Conservation (phyloP, 352 stramenopile species). For the Globisporangium viniferum region DNA sequence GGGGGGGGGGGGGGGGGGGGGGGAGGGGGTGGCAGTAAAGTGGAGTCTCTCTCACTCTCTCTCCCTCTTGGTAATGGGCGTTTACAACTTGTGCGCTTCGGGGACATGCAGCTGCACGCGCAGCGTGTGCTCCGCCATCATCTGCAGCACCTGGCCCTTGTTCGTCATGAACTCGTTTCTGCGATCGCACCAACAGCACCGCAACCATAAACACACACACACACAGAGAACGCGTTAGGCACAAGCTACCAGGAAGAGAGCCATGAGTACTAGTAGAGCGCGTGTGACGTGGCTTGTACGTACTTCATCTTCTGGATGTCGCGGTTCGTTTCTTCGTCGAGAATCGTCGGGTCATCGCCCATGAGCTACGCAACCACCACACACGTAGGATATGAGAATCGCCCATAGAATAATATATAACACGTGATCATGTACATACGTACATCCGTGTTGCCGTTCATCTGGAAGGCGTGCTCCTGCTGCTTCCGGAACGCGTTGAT, state of each 20-base stretch:
- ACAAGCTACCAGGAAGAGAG: no score
- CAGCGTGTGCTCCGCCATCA: constrained; percentile 73
- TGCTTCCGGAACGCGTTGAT: constrained; percentile 83
- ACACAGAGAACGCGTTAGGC: no score
- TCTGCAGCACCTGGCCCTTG: constrained; percentile 63
- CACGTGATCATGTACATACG: no score
- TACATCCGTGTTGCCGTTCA: constrained; percentile 83
- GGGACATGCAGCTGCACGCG: constrained; percentile 67
- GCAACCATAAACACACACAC: no score
- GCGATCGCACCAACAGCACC: constrained; percentile 1
- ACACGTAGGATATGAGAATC: no score
- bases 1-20: no score
- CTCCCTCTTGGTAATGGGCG: no score
- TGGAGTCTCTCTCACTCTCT: no score
- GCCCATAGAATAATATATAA: no score
- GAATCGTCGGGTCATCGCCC: constrained; percentile 70
- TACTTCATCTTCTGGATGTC: constrained; percentile 84
- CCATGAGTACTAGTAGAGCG: no score
- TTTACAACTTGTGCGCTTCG: constrained; percentile 62
- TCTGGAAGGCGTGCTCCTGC: constrained; percentile 85
- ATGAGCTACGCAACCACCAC: constrained; percentile 43
- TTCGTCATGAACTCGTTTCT: constrained; percentile 66
- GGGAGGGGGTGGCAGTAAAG: no score
- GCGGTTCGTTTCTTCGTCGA: constrained; percentile 73
- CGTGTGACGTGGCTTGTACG: neutral